Evolutionary conservation across 2,329 filamentous ascomycete species (phyloP).

Genomic region (Zalaria sp.): DNA sequence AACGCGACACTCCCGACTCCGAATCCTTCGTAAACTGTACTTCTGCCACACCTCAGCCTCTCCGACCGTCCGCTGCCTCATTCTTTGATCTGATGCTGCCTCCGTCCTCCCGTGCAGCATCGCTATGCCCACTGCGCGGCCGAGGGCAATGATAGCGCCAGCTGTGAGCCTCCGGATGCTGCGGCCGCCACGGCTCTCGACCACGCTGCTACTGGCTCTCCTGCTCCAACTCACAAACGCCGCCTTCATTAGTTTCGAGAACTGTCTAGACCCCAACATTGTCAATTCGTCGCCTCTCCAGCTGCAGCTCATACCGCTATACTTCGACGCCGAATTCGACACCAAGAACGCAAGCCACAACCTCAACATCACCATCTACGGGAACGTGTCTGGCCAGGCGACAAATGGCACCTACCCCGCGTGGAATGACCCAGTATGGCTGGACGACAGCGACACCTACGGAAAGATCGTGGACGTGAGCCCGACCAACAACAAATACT

Average conservation of each 20-base stretch:
- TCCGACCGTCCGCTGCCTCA: background rate
- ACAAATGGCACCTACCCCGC: conserved; percentile 44
- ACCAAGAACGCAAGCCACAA: conserved; percentile 44
- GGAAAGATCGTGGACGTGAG: conserved; percentile 67
- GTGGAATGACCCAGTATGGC: conserved; percentile 45
- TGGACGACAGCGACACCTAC: conserved; percentile 41
- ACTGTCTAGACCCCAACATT: conserved; percentile 54
- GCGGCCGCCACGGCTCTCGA: background rate
- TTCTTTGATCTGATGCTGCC: background rate
- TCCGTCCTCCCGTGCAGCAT: background rate
- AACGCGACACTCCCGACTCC: too few species aligned
- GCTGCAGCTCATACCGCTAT: conserved; percentile 69
- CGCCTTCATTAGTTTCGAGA: conserved; percentile 64
- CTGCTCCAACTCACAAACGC: conserved; percentile 25
- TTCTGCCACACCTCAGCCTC: too few species aligned
- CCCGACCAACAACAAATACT: conserved; percentile 43
- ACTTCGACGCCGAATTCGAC: conserved; percentile 62
- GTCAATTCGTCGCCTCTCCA: conserved; percentile 42
- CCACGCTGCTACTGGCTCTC: background rate
- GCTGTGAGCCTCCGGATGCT: background rate
- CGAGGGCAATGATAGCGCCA: background rate
- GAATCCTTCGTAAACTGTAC: too few species aligned
- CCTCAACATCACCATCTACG: conserved; percentile 70
- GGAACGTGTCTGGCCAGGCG: conserved; percentile 72
- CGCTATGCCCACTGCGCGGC: background rate